Base-by-base conservation (phyloP, 1,139 yeast species). In the Yamadazyma kanchanaburiensis region DNA sequence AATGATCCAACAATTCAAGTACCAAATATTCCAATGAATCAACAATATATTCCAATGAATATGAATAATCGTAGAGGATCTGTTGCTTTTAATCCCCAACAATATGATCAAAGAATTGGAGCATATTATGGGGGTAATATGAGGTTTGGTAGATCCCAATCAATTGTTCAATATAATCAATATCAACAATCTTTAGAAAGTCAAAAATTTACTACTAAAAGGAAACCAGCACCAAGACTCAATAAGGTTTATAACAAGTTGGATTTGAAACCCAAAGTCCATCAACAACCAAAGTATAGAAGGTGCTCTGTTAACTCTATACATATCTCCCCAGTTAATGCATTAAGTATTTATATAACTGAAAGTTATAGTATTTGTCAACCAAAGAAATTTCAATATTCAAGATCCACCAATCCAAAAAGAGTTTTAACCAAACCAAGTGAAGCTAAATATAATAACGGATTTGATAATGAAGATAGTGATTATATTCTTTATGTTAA, bases 401-500 rank as follows among this genome's bases (percentile, higher is more conserved):
- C 83, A 42, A 76, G 87, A 16, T 73, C 89, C 6, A 80, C 87
- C 37, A 91, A 94, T 51, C 98, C 98, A 2, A 78, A 87, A 38
- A 65, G 98, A 34, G 96, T 88, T 3, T 65, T 91, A 31, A 94
- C 98, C 0, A 91, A 91, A 53, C 97, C 97, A 2, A 79, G 80
- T 55, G 95, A 88, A 45, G 94, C 91, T 0, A 76, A 73, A 37
- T 73, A 64, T 39, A 88, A 89, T 52, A 80, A 84, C 49, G 97
- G 97, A 6, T 76, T 53, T 49, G 98, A 94, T 59, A 94, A 94
- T 53, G 83, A 77, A 39, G 88, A 87, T 37, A 78, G 86, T 51
- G 96, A 94, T 58, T 91, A 89, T 52, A 89, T 94, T 35, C 60
- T 94, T 17, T 89, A 89, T 46, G 98, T 94, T 11, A 91, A 94